Evolutionary conservation across 2,329 filamentous ascomycete genomes (phyloP).

Genomic region (Arthrobotrys musiformis): DNA sequence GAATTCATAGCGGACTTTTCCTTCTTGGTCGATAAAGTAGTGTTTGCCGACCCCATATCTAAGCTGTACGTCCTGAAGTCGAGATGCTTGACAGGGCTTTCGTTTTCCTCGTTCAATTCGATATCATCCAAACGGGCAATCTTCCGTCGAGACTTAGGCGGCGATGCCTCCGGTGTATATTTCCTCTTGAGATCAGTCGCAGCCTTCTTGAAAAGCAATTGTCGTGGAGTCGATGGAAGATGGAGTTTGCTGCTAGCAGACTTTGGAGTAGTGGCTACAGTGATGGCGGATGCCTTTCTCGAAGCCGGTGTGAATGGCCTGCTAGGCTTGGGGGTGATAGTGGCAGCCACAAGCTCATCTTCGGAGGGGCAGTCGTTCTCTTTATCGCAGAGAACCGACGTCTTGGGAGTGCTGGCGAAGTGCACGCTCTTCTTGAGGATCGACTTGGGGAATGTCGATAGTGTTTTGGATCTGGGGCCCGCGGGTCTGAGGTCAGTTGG

Average conservation of each 20-base stretch:
- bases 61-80: not conserved
- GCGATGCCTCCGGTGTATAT: conserved; percentile 24
- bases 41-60: not conserved
- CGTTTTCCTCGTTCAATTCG: not conserved
- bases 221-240: not conserved
- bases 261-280: not conserved
- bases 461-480: not conserved
- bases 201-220: not conserved
- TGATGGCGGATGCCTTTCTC: not conserved
- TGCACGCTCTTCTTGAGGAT: conserved; percentile 41
- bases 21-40: conserved; percentile 4
- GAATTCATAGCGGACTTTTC: not conserved
- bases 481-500: conserved; percentile 10
- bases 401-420: conserved; percentile 8
- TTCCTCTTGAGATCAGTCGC: conserved; percentile 35
- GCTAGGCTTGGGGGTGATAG: conserved; percentile 26
- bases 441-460: not conserved
- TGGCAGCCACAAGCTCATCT: conserved; percentile 46
- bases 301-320: conserved; percentile 14
- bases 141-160: conserved; percentile 25
- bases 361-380: conserved; percentile 45
- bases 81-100: not conserved
- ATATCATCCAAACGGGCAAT: conserved; percentile 9
- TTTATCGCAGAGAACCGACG: conserved; percentile 12
- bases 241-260: not conserved